Conservation (phyloP, 2,329 filamentous ascomycete species). For the Ophiosphaerella narmari region DNA sequence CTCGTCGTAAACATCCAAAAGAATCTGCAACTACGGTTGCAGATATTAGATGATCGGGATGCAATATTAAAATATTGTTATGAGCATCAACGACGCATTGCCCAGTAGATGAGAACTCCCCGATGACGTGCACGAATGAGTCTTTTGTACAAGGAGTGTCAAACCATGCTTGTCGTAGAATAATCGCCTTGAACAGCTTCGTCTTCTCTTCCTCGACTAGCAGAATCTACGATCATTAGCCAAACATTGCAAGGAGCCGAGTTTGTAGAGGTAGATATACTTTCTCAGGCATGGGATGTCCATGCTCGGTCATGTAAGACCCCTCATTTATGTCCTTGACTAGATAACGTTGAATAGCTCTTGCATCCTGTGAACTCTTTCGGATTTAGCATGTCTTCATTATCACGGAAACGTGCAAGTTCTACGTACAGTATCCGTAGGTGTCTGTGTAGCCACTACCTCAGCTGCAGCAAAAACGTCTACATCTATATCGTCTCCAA, state of each 20-base stretch:
- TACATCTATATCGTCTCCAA: slow-evolving; percentile 73
- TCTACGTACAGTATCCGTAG: slow-evolving; percentile 59
- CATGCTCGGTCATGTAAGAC: slow-evolving; percentile 68
- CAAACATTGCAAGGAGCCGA: neutral
- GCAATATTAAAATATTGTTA: slow-evolving; percentile 83
- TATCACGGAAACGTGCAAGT: slow-evolving; percentile 20
- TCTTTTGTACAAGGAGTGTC: slow-evolving; percentile 76
- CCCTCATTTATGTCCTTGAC: slow-evolving; percentile 74
- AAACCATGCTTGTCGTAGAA: slow-evolving; percentile 83
- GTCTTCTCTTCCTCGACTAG: slow-evolving; percentile 79
- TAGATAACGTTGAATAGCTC: slow-evolving; percentile 84
- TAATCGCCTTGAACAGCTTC: slow-evolving; percentile 68
- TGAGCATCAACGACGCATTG: slow-evolving; percentile 83
- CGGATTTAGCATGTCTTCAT: slow-evolving; percentile 63
- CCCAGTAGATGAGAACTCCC: slow-evolving; percentile 70
- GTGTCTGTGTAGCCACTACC: slow-evolving; percentile 72
- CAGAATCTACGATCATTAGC: slow-evolving; percentile 64
- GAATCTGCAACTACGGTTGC: slow-evolving; percentile 96
- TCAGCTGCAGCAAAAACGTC: slow-evolving; percentile 71
- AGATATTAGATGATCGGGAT: slow-evolving; percentile 94
- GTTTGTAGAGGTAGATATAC: slow-evolving; percentile 51
- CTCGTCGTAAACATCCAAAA: slow-evolving; percentile 85
- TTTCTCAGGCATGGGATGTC: slow-evolving; percentile 70
- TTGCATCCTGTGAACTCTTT: slow-evolving; percentile 69
- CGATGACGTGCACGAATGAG: slow-evolving; percentile 85